phyloP scores from a whole-genome alignment of 2,329 filamentous ascomycete species.

The Pseudophaeomoniella oleicola region DNA sequence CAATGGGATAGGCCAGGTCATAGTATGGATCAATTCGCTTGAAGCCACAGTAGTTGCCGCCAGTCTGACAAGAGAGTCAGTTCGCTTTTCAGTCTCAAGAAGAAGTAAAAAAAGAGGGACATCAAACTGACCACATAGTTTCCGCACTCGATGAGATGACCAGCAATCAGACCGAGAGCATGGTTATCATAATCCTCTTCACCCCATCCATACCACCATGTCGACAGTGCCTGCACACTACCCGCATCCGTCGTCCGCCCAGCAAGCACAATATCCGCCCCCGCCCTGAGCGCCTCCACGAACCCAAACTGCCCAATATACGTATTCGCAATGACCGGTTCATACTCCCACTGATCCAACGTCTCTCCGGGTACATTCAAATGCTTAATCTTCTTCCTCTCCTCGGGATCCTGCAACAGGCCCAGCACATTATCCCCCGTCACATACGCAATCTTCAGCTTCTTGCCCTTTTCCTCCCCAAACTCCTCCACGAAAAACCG shows the following conservation, averaged over 20 bases:
- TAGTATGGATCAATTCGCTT: too few species aligned
- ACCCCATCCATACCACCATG: constrained; percentile 29
- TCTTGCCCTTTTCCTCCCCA: too few species aligned
- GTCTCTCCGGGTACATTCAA: too few species aligned
- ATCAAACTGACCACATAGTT: too few species aligned
- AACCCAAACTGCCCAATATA: constrained; percentile 26
- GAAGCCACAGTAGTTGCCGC: constrained; percentile 30
- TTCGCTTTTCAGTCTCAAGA: too few species aligned
- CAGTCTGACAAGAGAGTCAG: too few species aligned
- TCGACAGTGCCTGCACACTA: constrained; percentile 25
- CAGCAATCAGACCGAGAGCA: constrained; percentile 24
- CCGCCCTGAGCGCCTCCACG: constrained; percentile 21
- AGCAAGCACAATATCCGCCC: constrained; percentile 30
- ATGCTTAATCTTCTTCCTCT: too few species aligned
- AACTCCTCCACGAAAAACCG: too few species aligned
- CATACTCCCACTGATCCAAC: constrained; percentile 21
- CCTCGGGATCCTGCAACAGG: too few species aligned
- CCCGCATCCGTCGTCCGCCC: constrained; percentile 30
- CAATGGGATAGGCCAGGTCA: constrained; percentile 33
- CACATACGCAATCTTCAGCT: too few species aligned
- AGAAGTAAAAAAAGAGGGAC: too few species aligned
- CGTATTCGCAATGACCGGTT: constrained; percentile 17
- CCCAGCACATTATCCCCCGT: too few species aligned
- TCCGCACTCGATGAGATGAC: constrained; percentile 25
- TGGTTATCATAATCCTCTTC: constrained; percentile 21